Evolutionary conservation across 2,329 filamentous ascomycete species (phyloP).

Genomic region (Furcasterigmium furcatum): DNA sequence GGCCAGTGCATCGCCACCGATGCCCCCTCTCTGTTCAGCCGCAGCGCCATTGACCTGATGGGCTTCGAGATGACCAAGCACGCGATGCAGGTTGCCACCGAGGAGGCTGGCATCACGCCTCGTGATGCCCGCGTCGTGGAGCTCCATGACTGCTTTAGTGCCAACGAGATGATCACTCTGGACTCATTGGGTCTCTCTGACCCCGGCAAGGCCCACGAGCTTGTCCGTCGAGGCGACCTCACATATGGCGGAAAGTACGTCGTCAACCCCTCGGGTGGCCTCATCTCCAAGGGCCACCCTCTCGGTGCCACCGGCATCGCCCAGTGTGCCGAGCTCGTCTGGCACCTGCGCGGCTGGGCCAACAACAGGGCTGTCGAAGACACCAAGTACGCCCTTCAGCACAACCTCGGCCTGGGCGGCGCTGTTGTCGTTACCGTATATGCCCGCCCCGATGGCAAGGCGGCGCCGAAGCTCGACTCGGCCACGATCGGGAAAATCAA

Average conservation of each 20-base stretch:
- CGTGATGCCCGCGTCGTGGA: conserved; percentile 75
- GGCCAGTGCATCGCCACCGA: conserved; percentile 89
- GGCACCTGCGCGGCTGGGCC: conserved; percentile 94
- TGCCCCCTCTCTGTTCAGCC: conserved; percentile 72
- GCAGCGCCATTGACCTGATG: conserved; percentile 81
- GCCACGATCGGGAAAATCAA: conserved; percentile 63
- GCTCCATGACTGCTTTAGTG: conserved; percentile 94
- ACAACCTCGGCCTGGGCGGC: conserved; percentile 89
- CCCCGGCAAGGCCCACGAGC: conserved; percentile 84
- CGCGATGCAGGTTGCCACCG: conserved; percentile 67
- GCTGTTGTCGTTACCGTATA: conserved; percentile 91
- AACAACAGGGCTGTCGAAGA: conserved; percentile 75
- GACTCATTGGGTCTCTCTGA: conserved; percentile 80
- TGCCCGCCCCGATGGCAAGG: conserved; percentile 73
- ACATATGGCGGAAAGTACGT: conserved; percentile 84
- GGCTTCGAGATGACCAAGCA: conserved; percentile 80
- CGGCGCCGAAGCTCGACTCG: conserved; percentile 56
- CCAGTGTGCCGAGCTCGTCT: conserved; percentile 91
- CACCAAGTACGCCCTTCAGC: conserved; percentile 77
- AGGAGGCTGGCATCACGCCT: conserved; percentile 67
- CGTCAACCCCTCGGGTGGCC: conserved; percentile 88
- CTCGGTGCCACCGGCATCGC: conserved; percentile 92
- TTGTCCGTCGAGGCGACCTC: conserved; percentile 83
- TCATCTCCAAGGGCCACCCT: conserved; percentile 88
- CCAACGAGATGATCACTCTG: conserved; percentile 89